Percentiles rank a stretch among this genome's conserved stretches.
Conservation (phyloP, 2,329 filamentous ascomycete genomes). For the Pseudogymnoascus sp. region DNA sequence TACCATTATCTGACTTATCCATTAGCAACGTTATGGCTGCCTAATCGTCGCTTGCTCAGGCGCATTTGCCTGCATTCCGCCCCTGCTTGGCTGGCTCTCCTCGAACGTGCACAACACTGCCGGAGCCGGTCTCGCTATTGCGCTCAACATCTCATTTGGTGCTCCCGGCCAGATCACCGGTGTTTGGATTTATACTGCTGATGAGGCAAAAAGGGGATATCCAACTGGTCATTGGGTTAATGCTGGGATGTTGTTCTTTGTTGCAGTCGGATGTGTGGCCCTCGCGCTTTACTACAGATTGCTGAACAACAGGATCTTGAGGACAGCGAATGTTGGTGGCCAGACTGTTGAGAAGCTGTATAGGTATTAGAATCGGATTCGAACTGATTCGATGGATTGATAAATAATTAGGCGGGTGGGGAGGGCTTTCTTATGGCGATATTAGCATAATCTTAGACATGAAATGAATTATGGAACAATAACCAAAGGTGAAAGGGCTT, state of each 20-base stretch:
- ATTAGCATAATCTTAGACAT: no score
- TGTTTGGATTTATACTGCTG: neutral
- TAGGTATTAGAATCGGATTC: neutral
- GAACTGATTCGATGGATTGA: neutral
- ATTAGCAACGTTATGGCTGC: neutral
- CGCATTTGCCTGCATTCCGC: neutral
- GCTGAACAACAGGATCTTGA: neutral
- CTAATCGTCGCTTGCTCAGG: neutral
- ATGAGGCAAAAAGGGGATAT: neutral
- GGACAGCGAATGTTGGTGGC: neutral
- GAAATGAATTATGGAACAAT: no score
- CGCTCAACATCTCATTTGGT: neutral
- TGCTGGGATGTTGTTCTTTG: slow-evolving; percentile 3
- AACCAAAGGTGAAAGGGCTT: no score
- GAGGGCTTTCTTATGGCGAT: no score
- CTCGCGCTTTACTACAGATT: neutral
- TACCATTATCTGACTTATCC: neutral
- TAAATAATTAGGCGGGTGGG: no score
- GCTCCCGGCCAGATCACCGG: neutral
- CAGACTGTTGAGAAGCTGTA: neutral
- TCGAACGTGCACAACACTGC: neutral
- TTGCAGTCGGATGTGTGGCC: neutral
- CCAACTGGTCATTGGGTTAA: slow-evolving; percentile 4
- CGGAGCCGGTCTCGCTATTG: neutral
- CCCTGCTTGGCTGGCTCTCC: neutral